Conservation (phyloP, 2,329 filamentous ascomycete genomes). For the Neonectria ditissima region DNA sequence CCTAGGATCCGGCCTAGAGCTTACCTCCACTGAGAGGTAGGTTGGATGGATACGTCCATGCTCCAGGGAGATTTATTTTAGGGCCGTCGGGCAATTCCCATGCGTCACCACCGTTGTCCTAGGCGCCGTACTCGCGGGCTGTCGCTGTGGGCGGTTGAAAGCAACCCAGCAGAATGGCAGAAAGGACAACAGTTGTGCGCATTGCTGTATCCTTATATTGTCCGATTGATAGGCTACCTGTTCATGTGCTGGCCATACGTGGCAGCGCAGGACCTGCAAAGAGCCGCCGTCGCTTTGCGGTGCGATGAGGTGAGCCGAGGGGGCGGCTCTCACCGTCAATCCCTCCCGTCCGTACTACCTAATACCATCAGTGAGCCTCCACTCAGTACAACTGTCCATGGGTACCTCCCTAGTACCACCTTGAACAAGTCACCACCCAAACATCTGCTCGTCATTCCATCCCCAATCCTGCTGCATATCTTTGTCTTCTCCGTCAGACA, state of each 20-base stretch:
- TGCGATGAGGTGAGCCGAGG: conserved; percentile 3
- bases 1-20: too few species aligned
- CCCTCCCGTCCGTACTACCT: background rate
- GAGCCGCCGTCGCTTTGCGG: background rate
- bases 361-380: conserved; percentile 8
- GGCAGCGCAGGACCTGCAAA: background rate
- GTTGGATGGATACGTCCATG: too few species aligned
- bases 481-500: conserved; percentile 20
- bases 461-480: conserved; percentile 23
- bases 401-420: conserved; percentile 9
- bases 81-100: background rate
- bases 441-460: conserved; percentile 29
- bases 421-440: conserved; percentile 3
- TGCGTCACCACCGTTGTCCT: background rate
- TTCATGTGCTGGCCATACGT: background rate
- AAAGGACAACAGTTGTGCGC: background rate
- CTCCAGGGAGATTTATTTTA: background rate
- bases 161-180: background rate
- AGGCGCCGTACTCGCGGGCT: background rate
- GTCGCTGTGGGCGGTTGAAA: background rate
- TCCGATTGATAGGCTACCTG: background rate
- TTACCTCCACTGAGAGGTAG: too few species aligned
- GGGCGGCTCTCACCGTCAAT: conserved; percentile 19
- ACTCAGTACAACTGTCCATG: conserved; percentile 2
- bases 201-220: background rate